Base-by-base conservation (phyloP, 2,329 filamentous ascomycete species). In the Aspergillus unguis region DNA sequence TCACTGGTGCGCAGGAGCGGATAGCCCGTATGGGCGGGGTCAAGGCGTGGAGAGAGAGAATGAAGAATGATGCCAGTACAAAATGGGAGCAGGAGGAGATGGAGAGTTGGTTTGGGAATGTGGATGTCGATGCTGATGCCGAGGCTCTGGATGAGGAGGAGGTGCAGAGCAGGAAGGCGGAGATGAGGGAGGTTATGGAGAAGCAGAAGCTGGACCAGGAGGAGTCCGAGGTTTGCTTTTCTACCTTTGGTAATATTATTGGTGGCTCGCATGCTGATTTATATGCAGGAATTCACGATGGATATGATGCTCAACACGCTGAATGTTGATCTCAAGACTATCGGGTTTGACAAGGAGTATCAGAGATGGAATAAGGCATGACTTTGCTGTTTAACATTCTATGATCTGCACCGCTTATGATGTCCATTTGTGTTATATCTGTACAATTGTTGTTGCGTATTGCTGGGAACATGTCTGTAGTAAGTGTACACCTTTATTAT, bases 301-400 rank as follows among this genome's bases (percentile, higher is more conserved):
- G 83, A 80, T 44, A 83, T 82, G 78, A 87, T 88, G 85, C 75
- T 88, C 11, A 79, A 78, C 58, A 82, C 78, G 29, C 71, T 88
- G 53, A 85, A 86, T 61, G 80, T 88, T 52, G 83, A 86, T 50
- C 68, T 82, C 4, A 71, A 77, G 44, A 63, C 81, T n/a, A 85
- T 88, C 58, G 85, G 85, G 4, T 87, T 81, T 65, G 83, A 86
- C 66, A 75, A 77, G 53, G 67, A 73, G 9, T 67, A 71, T 48
- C 80, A 85, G 64, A 73, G 74, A 63, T 88, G 85, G 85, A 69
- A 77, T 46, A 63, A 59, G 44, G 47, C 51, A 10, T 65, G 53
- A 62, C 27, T 4, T 8, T 29, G 17, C 17, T 17, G 17, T 17
- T 17, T 17, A 17, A 17, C 17, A 17, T 17, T 17, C 17, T 17